phyloP scores from a whole-genome alignment of 2,329 filamentous ascomycete genomes.

The Pseudogymnoascus sp. region DNA sequence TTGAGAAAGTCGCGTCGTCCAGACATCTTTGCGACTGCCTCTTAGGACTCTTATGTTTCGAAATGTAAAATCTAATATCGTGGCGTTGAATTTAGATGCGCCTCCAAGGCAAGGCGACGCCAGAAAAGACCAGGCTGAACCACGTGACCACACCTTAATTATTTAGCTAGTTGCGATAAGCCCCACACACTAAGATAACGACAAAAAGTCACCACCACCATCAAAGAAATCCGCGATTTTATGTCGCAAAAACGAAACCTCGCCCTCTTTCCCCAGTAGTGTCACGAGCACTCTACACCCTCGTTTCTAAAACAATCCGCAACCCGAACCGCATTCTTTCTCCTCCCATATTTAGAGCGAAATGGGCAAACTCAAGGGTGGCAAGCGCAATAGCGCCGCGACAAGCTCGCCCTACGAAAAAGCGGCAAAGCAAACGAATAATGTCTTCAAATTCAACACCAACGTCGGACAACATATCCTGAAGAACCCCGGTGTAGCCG shows the following conservation, averaged over 20 bases:
- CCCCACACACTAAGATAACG: conserved; percentile 11
- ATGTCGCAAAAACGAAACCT: background rate
- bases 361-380: conserved; percentile 30
- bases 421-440: conserved; percentile 47
- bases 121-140: conserved; percentile 9
- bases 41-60: background rate
- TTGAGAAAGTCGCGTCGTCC: conserved; percentile 76
- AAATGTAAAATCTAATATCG: background rate
- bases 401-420: conserved; percentile 25
- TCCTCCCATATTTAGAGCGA: background rate
- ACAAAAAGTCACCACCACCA: conserved; percentile 9
- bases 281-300: background rate
- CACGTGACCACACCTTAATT: conserved; percentile 2
- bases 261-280: background rate
- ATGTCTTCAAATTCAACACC: conserved; percentile 96
- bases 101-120: background rate
- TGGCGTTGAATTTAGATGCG: background rate
- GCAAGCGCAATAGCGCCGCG: conserved; percentile 28
- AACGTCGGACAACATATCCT: conserved; percentile 82
- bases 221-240: conserved; percentile 9
- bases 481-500: conserved; percentile 81
- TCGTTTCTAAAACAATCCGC: background rate
- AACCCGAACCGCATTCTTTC: background rate
- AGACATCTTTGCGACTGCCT: conserved; percentile 23
- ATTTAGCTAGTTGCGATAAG: background rate